Conservation (phyloP, 164 flowering plant species). For the Sextonia rubra region DNA sequence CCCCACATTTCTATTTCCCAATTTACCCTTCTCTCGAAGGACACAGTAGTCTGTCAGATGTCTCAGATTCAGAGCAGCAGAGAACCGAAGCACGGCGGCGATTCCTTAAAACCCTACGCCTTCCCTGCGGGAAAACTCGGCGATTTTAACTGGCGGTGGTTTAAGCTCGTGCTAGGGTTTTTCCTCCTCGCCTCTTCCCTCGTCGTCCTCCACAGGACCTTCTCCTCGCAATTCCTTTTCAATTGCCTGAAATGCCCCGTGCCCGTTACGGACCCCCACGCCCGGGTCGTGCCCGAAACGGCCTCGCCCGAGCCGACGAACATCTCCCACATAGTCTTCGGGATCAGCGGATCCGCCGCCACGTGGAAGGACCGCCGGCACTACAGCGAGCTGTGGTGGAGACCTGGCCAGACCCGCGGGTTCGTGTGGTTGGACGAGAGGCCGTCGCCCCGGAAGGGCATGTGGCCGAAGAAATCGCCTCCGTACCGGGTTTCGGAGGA, state of each 20-base stretch:
- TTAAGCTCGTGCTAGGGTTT: neutral
- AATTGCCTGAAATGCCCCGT: neutral
- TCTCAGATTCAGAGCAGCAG: neutral
- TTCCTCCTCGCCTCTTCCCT: constrained; percentile 8
- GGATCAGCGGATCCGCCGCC: constrained; percentile 42
- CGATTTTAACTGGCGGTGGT: constrained; percentile 2
- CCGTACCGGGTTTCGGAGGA: constrained; percentile 47
- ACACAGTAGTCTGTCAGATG: constrained; percentile 2
- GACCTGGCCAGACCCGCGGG: constrained; percentile 39
- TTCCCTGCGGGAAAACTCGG: constrained; percentile 1
- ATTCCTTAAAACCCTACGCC: neutral
- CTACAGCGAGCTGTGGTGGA: constrained; percentile 58
- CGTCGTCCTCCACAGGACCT: neutral
- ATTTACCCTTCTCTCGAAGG: neutral
- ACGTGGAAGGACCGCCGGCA: constrained; percentile 44
- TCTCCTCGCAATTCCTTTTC: constrained; percentile 3
- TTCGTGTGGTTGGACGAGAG: constrained; percentile 55
- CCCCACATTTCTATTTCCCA: neutral
- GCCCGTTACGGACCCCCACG: neutral
- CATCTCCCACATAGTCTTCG: constrained; percentile 42
- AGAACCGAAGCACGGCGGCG: neutral
- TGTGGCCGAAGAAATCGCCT: constrained; percentile 37
- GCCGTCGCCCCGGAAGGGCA: constrained; percentile 20
- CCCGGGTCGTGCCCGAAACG: neutral
- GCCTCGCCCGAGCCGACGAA: neutral